phyloP scores from a whole-genome alignment of 768 basidiomycete species.

The Boletus reticulatus region DNA sequence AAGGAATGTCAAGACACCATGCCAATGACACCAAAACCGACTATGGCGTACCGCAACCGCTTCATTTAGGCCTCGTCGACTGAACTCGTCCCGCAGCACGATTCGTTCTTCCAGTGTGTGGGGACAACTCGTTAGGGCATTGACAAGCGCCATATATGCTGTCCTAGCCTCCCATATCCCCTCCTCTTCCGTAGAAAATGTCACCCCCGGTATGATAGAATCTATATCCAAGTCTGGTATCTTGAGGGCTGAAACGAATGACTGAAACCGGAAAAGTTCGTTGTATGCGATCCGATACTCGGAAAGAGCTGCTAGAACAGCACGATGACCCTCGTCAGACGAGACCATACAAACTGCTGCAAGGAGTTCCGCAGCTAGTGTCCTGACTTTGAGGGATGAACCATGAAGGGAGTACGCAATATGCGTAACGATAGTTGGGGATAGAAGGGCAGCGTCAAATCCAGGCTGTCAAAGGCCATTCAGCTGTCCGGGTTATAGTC shows the following conservation, averaged over 20 bases:
- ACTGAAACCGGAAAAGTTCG: constrained; percentile 80
- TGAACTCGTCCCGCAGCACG: constrained; percentile 78
- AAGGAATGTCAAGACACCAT: neutral
- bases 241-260: constrained; percentile 61
- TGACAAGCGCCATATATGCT: constrained; percentile 74
- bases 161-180: constrained; percentile 81
- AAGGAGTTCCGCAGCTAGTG: constrained; percentile 71
- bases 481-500: neutral
- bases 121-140: constrained; percentile 67
- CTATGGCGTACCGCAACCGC: constrained; percentile 66
- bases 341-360: constrained; percentile 83
- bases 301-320: constrained; percentile 74
- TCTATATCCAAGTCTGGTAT: constrained; percentile 44
- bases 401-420: constrained; percentile 70
- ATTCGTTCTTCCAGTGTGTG: constrained; percentile 78
- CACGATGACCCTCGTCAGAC: constrained; percentile 63
- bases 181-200: constrained; percentile 53
- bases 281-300: constrained; percentile 72
- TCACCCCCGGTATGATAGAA: constrained; percentile 29
- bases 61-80: constrained; percentile 79
- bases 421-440: constrained; percentile 65
- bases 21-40: neutral
- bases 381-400: constrained; percentile 65
- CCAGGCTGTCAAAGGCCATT: constrained; percentile 51
- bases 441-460: constrained; percentile 62